These are phyloP conservation scores for Mucor piriformis DNA, from an alignment of 371 early-diverging fungal genomes.

Conservation along the genomic window DNA sequence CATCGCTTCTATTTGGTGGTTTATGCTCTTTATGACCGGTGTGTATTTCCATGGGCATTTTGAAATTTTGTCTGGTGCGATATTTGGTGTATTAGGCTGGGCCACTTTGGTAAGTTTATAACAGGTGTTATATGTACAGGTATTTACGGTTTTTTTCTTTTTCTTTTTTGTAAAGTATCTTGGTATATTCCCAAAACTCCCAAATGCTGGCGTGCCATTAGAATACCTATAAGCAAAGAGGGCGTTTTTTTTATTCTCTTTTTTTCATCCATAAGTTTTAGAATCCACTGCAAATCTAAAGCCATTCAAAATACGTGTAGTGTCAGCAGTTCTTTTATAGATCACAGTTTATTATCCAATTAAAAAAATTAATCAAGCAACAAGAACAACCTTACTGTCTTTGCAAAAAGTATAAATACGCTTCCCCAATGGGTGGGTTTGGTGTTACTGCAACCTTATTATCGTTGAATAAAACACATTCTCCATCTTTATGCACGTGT, in stretches of 20 bases:
- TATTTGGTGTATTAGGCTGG: slow-evolving; percentile 77
- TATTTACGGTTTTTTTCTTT: neutral
- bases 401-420: slow-evolving; percentile 72
- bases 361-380: no score
- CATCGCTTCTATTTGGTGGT: slow-evolving; percentile 66
- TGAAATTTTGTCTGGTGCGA: slow-evolving; percentile 73
- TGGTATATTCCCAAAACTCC: slow-evolving; percentile 37
- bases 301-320: neutral
- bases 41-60: slow-evolving; percentile 79
- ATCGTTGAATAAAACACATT: slow-evolving; percentile 95
- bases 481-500: slow-evolving; percentile 70
- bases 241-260: neutral
- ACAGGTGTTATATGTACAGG: neutral
- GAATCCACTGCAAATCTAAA: neutral
- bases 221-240: neutral
- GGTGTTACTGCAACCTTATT: slow-evolving; percentile 84
- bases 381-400: slow-evolving; percentile 20
- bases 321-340: no score
- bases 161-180: slow-evolving; percentile 36
- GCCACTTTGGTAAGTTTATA: slow-evolving; percentile 41
- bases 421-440: slow-evolving; percentile 70
- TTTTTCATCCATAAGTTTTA: neutral
- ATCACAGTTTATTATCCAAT: no score
- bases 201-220: slow-evolving; percentile 17
- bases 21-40: slow-evolving; percentile 78